Conservation (phyloP, 139 green algal species). For the Astrephomene gubernaculifera region DNA sequence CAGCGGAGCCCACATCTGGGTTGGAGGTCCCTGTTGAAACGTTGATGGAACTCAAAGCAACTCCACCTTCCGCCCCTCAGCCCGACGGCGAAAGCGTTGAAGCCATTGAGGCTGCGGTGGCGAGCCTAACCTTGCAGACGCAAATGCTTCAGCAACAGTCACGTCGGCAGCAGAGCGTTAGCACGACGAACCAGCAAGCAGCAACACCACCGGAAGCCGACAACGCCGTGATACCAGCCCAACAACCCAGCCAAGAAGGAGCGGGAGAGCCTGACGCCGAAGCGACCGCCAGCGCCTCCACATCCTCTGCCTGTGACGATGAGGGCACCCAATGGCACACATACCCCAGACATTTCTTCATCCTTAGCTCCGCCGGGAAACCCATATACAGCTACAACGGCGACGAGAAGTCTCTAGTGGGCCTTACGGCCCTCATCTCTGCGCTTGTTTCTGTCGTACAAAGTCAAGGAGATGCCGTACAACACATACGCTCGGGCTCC, state of each 20-base stretch:
- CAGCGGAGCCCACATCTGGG: neutral
- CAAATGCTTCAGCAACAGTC: neutral
- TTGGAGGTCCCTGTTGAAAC: neutral
- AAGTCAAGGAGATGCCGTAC: conserved; percentile 60
- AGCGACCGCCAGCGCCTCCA: too few relatives aligned
- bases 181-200: neutral
- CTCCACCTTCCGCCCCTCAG: neutral
- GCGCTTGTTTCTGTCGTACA: conserved; percentile 70
- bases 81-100: conserved; percentile 16
- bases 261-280: neutral
- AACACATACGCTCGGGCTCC: conserved; percentile 64
- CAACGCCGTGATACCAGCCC: neutral
- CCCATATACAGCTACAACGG: conserved; percentile 81
- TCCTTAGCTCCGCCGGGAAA: conserved; percentile 81
- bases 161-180: neutral
- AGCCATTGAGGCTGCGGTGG: conserved; percentile 31
- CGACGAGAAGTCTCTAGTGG: conserved; percentile 74
- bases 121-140: neutral
- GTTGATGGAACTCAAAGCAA: neutral
- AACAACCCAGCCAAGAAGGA: too few relatives aligned
- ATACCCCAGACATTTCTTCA: conserved; percentile 77
- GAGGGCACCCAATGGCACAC: conserved; percentile 15
- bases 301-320: neutral
- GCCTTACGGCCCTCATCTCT: conserved; percentile 76
- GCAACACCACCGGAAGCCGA: neutral